phyloP scores from a whole-genome alignment of 1,284 basidiomycete genomes.

The Ganoderma resinaceum region DNA sequence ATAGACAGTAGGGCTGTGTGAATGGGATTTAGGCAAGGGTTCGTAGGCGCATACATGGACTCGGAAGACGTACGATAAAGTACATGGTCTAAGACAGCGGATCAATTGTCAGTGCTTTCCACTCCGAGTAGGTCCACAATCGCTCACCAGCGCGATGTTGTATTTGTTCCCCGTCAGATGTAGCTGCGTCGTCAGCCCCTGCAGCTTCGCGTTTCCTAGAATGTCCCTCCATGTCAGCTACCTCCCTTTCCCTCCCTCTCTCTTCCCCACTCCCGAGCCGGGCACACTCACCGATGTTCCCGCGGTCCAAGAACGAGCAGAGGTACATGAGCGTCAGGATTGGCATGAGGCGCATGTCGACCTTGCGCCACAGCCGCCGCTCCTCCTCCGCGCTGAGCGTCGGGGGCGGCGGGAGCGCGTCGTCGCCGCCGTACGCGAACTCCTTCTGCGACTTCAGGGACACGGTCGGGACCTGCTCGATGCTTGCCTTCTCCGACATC shows the following conservation, averaged over 20 bases:
- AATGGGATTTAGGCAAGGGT: not conserved
- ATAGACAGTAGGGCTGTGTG: conserved; percentile 63
- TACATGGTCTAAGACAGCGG: conserved; percentile 64
- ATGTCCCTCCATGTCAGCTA: not conserved
- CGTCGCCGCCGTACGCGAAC: conserved; percentile 32
- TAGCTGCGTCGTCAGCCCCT: conserved; percentile 62
- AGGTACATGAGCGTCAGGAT: conserved; percentile 72
- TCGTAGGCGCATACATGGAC: not conserved
- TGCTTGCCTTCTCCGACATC: conserved; percentile 23
- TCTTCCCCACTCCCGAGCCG: too few relatives aligned
- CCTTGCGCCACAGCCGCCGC: conserved; percentile 65
- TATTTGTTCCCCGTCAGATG: conserved; percentile 64
- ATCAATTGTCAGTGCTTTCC: not conserved
- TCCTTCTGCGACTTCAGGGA: conserved; percentile 12
- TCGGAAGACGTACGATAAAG: conserved; percentile 58
- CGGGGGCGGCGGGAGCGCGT: conserved; percentile 52
- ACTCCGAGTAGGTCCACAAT: not conserved
- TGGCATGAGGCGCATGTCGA: conserved; percentile 69
- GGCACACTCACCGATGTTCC: conserved; percentile 40
- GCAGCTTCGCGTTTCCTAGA: conserved; percentile 69
- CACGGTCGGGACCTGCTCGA: conserved; percentile 21
- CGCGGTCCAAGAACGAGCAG: conserved; percentile 70
- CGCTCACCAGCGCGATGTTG: conserved; percentile 68
- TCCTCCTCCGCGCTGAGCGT: conserved; percentile 58
- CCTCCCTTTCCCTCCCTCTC: not conserved